Base-by-base conservation (phyloP, 768 basidiomycete genomes). In the Phylloporus rhodoxanthus region DNA sequence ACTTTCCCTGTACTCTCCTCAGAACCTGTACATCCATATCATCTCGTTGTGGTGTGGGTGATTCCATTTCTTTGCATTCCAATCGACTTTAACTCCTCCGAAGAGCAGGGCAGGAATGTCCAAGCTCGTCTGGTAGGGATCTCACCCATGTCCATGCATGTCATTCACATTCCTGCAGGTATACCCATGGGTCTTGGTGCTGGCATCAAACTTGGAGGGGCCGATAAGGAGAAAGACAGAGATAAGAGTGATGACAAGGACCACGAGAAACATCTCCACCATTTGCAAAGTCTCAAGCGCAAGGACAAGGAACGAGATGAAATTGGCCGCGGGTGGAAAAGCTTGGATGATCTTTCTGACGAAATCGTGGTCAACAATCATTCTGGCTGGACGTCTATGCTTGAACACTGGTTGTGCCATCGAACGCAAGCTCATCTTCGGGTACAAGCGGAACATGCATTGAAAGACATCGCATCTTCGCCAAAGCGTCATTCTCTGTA, bases 131-230 rank as follows among this genome's bases (percentile, higher is more conserved):
- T n/a, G 86, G 85, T 82, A 39, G 17, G 52, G 34, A 43, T 14
- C 19, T 7, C 20, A 17, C 5, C n/a, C n/a, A 5, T 45, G 26
- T 28, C n/a, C 25, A 36, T 8, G 8, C 20, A 43, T 34, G 32
- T 32, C 45, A 57, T 43, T 43, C n/a, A 50, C 25, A 29, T 29
- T 26, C 19, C 37, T 10, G 21, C 48, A 85, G 85, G 87, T 19
- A 82, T 89, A 39, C 87, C 87, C 5, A 81, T 84, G 78, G 87
- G 84, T 11, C 68, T 90, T 8, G 84, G 83, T 33, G 87, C 87
- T 19, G 84, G 85, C 38, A 81, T 89, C 66, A 88, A 82, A 61
- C 71, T 83, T n/a, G 73, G 78, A 50, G 77, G 78, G 50, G 70
- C 76, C 51, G 80, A 77, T 28, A 70, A 68, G 45, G 69, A 71